Percentiles rank a stretch among this genome's conserved stretches.
Evolutionary conservation across 805 yeast species (phyloP).

Genomic region (Lipomyces yamadae): DNA sequence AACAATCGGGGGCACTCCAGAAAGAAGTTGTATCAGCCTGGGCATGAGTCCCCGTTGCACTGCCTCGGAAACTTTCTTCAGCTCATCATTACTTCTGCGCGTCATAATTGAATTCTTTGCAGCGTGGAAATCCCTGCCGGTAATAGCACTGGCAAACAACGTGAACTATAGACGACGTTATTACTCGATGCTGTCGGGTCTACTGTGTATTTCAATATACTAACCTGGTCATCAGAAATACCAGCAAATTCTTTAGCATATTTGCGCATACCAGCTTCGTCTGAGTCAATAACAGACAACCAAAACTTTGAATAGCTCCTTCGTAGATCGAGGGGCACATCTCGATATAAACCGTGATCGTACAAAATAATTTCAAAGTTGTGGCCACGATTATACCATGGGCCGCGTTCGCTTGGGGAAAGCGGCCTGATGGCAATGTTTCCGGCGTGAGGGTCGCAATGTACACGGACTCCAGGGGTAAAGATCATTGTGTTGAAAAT

Average conservation of each 20-base stretch:
- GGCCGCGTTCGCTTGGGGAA: constrained; percentile 40
- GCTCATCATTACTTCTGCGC: constrained; percentile 64
- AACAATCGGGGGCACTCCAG: constrained; percentile 83
- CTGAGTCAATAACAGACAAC: constrained; percentile 80
- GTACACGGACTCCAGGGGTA: constrained; percentile 87
- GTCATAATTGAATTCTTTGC: constrained; percentile 58
- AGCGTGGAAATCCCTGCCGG: constrained; percentile 89
- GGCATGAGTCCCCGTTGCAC: constrained; percentile 66
- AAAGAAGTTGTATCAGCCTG: constrained; percentile 77
- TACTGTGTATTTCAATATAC: background rate
- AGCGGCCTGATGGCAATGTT: constrained; percentile 77
- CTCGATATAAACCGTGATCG: constrained; percentile 93
- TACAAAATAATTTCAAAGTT: constrained; percentile 90
- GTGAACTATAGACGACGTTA: constrained; percentile 52
- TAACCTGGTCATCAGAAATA: constrained; percentile 62
- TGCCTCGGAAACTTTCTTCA: constrained; percentile 66
- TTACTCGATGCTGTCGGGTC: background rate
- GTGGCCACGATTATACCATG: constrained; percentile 50
- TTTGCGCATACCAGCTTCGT: constrained; percentile 65
- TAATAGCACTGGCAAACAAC: constrained; percentile 87
- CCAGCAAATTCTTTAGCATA: constrained; percentile 83
- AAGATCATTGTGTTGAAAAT: constrained; percentile 94
- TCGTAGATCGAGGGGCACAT: constrained; percentile 76
- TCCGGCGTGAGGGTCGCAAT: constrained; percentile 99
- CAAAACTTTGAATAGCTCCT: constrained; percentile 88